Conservation (phyloP, 1,139 yeast species). For the Zhuliangozyma blackwelliae region DNA sequence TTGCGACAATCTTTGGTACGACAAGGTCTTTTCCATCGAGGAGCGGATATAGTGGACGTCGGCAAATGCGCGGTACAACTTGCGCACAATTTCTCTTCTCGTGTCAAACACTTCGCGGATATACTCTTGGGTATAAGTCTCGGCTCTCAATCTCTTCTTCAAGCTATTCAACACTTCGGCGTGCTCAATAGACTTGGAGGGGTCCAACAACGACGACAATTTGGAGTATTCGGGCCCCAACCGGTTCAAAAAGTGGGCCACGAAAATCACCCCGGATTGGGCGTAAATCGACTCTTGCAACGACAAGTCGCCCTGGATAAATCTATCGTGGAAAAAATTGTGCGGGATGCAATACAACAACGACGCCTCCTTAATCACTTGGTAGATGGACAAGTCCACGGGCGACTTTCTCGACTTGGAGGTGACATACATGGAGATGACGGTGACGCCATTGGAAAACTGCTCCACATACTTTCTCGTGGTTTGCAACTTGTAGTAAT, state of each 20-base stretch:
- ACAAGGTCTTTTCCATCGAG: slow-evolving; percentile 73
- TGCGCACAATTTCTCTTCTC: slow-evolving; percentile 70
- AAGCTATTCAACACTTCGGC: slow-evolving; percentile 75
- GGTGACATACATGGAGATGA: slow-evolving; percentile 80
- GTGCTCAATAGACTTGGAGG: slow-evolving; percentile 55
- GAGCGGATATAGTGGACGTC: slow-evolving; percentile 80
- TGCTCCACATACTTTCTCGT: slow-evolving; percentile 93
- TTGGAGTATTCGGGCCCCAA: slow-evolving; percentile 87
- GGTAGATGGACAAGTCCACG: slow-evolving; percentile 76
- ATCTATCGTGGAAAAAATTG: slow-evolving; percentile 72
- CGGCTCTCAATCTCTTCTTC: slow-evolving; percentile 87
- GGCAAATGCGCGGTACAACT: slow-evolving; percentile 88
- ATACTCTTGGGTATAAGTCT: slow-evolving; percentile 85
- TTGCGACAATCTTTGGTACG: slow-evolving; percentile 81
- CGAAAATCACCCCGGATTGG: slow-evolving; percentile 89
- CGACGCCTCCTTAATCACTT: slow-evolving; percentile 92
- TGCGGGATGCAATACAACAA: slow-evolving; percentile 88
- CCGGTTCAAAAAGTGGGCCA: slow-evolving; percentile 90
- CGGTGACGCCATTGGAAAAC: slow-evolving; percentile 82
- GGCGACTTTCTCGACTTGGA: slow-evolving; percentile 44
- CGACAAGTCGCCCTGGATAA: slow-evolving; percentile 74
- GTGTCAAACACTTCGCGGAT: slow-evolving; percentile 73
- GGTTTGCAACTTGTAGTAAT: slow-evolving; percentile 81
- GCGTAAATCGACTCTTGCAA: slow-evolving; percentile 94
- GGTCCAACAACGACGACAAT: slow-evolving; percentile 60